Base-by-base conservation (phyloP, 805 yeast species). In the Nakazawaea wyomingensis region DNA sequence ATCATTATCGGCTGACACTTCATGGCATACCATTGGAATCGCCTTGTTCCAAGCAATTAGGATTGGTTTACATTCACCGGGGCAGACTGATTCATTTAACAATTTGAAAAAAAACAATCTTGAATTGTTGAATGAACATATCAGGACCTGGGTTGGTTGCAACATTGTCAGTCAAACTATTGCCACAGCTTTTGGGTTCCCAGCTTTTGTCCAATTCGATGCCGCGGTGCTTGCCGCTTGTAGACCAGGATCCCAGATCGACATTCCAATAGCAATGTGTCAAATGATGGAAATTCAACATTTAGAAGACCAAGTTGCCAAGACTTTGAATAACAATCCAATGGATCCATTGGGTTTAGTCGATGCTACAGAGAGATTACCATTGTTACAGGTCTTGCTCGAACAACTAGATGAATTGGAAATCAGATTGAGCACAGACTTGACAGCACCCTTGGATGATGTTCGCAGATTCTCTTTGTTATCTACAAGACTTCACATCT, bases 21-120 rank as follows among this genome's bases (percentile, higher is more conserved):
- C 96, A 4, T 91, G 97, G 96, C 87, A 85, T 57, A 87, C 97
- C 1, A 82, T 88, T 18, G 98, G 97, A 0, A 81, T 87, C 36
- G 98, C 98, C 4, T 70, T 89, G 53, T 87, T 86, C 61, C 96
- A 88, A 56, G 98, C 97, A 0, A 83, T 90, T 27, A 68, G 97
- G 43, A 85, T 91, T 13, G 98, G 99, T 0, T 68, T 93, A 21
- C 96, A 93, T 55, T 74, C 89, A 18, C 93, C 89, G 0, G 91
- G 86, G 17, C 71, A 66, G 44, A 44, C 47, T 2, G 47, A 44
- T 21, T 67, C 74, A 27, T 65, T 73, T 34, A 74, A 71, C 38
- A 72, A 74, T 29, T 65, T 67, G 59, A 67, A 64, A 53, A 66
- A 70, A 43, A 66, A 55, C 46, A 74, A 59, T 68, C 65, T 65